phyloP scores from a whole-genome alignment of 1,139 yeast genomes.

The Geotrichum armillariae region DNA sequence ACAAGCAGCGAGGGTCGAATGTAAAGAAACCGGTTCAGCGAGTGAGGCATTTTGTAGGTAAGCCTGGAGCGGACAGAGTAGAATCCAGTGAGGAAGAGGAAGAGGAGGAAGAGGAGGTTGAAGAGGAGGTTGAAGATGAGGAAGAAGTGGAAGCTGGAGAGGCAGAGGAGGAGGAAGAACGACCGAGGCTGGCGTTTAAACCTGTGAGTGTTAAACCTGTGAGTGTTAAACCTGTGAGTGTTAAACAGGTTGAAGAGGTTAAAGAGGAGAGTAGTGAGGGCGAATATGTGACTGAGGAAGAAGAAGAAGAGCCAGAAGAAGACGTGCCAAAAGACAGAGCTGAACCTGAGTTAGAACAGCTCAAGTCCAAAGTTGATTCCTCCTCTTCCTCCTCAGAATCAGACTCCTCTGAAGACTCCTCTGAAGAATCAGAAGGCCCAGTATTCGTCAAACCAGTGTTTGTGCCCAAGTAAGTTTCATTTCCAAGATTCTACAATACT shows the following conservation, averaged over 20 bases:
- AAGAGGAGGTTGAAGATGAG: conserved; percentile 20
- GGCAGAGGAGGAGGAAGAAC: conserved; percentile 22
- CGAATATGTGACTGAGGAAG: conserved; percentile 24
- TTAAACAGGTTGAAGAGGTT: conserved; percentile 1
- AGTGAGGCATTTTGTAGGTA: conserved; percentile 32
- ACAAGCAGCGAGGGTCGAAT: neutral
- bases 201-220: conserved; percentile 3
- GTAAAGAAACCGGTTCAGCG: neutral
- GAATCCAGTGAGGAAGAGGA: conserved; percentile 20
- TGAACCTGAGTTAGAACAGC: too few relatives aligned
- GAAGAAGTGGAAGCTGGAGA: conserved; percentile 23
- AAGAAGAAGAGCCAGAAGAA: conserved; percentile 20
- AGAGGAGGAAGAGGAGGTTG: conserved; percentile 26
- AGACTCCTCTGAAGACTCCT: conserved; percentile 7
- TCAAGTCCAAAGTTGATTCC: too few relatives aligned
- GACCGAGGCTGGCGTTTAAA: conserved; percentile 14
- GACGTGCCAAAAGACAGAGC: conserved; percentile 15
- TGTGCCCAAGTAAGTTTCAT: conserved; percentile 10
- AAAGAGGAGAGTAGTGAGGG: conserved; percentile 22
- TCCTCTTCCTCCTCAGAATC: conserved; percentile 2
- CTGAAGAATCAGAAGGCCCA: conserved; percentile 16
- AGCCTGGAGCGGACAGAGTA: conserved; percentile 20
- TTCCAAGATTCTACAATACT: neutral
- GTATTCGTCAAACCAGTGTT: conserved; percentile 20
- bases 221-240: neutral